Evolutionary conservation across 73 alveolate species (phyloP).

Genomic region (Blepharisma stoltei): DNA sequence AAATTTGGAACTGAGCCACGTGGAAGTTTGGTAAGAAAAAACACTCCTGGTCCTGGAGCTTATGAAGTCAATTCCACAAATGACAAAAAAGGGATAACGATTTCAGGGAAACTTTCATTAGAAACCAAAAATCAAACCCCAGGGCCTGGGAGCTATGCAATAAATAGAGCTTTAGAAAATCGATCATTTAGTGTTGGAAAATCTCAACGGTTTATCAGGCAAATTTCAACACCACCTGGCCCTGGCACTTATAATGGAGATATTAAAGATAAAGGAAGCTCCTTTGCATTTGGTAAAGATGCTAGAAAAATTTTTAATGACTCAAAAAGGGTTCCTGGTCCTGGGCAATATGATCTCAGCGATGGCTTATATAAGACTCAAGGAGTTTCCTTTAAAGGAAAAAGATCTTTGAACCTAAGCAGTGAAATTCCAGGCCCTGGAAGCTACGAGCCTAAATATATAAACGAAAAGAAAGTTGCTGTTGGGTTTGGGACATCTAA

Average conservation of each 20-base stretch:
- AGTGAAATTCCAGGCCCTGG: conserved; percentile 47
- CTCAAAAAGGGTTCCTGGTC: conserved; percentile 36
- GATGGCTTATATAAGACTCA: no score
- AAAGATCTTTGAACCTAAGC: no score
- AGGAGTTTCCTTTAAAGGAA: no score
- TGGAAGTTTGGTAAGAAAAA: neutral
- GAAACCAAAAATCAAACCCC: neutral
- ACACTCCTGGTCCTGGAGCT: conserved; percentile 16
- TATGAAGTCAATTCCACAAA: neutral
- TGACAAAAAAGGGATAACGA: neutral
- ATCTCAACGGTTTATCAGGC: conserved; percentile 27
- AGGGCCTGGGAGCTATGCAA: conserved; percentile 1
- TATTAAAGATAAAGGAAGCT: no score
- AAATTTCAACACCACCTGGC: conserved; percentile 41
- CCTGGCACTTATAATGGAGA: conserved; percentile 40
- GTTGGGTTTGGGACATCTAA: no score
- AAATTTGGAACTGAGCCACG: no score
- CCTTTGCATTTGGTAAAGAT: no score
- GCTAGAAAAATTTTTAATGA: no score
- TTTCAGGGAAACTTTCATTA: neutral
- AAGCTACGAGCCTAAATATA: conserved; percentile 30
- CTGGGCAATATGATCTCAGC: conserved; percentile 40
- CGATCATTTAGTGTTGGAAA: conserved; percentile 26
- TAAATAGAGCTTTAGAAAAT: neutral
- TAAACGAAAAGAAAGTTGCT: no score